Evolutionary conservation across 768 basidiomycete species (phyloP), one percentile per base, ranked within the genome.

Genomic region (Termitomyces sp.): DNA sequence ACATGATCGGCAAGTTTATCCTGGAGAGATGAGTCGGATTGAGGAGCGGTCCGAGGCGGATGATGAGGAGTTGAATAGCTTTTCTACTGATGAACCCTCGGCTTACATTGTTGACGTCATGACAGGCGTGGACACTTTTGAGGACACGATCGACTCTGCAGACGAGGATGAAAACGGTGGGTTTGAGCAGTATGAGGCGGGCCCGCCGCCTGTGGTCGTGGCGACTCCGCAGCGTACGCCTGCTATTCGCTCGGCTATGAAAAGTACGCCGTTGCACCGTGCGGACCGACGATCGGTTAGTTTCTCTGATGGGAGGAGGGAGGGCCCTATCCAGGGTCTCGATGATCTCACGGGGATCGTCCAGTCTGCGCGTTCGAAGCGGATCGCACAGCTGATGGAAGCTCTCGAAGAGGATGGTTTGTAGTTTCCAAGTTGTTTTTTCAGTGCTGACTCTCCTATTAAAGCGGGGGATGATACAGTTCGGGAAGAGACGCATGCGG

Each of bases 301-400:
- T 72, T 99, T 99, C 76, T 97, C 95, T 31, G 97, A 99, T 70
- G 97, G 97, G 5, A 90, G 87, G 70, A 83, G 83, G 62, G 88
- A 90, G 37, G 96, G 96, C 2, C 94, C 92, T n/a, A 97, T 97
- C 50, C 78, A 79, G 57, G 92, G 88, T 59, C 71, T 70, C 58
- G 62, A 71, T 49, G 68, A 77, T 49, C 77, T 77, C 53, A 73
- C 72, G 49, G 72, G 71, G 11, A 74, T 80, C 54, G 73, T 81
- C 3, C 84, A 83, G 15, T 92, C 90, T 43, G 82, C 81, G 56
- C 76, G 94, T 68, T 89, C 92, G 14, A 91, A 86, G 71, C 82
- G 94, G 38, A 94, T 97, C 63, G 84, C 86, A 32, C 87, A 86
- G 65, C 86, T 95, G 83, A 81, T 97, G 75, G 79, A 86, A 46